Conservation (phyloP, 129 eudicot genomes). For the Deinandra increscens region DNA sequence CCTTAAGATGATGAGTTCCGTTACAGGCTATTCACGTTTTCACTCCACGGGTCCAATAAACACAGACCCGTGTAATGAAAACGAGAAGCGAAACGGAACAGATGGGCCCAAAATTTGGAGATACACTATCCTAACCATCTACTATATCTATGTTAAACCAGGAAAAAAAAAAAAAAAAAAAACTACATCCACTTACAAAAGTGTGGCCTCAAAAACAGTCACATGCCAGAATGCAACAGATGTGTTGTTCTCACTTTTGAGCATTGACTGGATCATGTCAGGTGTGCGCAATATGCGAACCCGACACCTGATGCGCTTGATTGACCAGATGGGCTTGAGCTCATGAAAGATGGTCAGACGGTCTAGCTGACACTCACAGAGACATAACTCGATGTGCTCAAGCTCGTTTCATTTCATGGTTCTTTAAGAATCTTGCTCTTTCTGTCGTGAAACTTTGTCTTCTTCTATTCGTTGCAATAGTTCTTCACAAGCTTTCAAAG, state of each 20-base stretch:
- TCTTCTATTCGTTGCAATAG: slow-evolving; percentile 71
- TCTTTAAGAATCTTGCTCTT: slow-evolving; percentile 27
- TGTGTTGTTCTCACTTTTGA: not conserved
- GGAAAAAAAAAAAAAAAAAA: slow-evolving; percentile 17
- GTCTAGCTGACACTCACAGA: slow-evolving; percentile 6
- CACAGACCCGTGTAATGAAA: slow-evolving; percentile 11
- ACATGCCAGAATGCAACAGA: not conserved
- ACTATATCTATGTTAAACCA: slow-evolving; percentile 26
- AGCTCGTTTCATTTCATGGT: not conserved
- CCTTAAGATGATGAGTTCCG: not conserved
- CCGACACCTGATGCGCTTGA: not conserved
- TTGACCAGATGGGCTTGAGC: slow-evolving; percentile 13
- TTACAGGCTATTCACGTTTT: not conserved
- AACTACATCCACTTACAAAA: slow-evolving; percentile 36
- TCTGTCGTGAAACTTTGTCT: slow-evolving; percentile 46
- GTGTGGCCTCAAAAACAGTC: slow-evolving; percentile 26
- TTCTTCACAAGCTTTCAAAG: slow-evolving; percentile 80
- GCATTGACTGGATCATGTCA: slow-evolving; percentile 12
- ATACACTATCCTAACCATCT: slow-evolving; percentile 17
- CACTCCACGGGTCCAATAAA: slow-evolving; percentile 13
- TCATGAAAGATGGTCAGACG: not conserved
- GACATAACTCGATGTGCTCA: too few relatives aligned
- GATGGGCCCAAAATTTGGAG: slow-evolving; percentile 20
- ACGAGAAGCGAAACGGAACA: slow-evolving; percentile 15
- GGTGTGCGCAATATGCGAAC: not conserved